These are phyloP conservation scores for Ceratocystis diversiconidia DNA, from an alignment of 2,329 filamentous ascomycete genomes.

Conservation along the genomic window DNA sequence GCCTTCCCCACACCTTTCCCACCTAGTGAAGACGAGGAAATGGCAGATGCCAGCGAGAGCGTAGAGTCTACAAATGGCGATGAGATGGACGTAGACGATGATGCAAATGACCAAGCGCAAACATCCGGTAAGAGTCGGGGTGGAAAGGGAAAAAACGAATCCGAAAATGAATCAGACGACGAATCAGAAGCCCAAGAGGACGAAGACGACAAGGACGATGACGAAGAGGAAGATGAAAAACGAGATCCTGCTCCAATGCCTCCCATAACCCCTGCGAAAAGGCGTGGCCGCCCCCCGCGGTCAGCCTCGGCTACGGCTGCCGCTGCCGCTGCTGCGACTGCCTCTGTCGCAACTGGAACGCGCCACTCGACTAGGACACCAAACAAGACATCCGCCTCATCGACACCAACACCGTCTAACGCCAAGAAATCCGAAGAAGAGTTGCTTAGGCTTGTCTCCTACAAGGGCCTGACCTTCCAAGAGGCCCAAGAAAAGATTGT, in stretches of 20 bases:
- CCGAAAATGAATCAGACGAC: slow-evolving; percentile 24
- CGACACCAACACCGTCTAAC: slow-evolving; percentile 10
- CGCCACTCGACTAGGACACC: slow-evolving; percentile 16
- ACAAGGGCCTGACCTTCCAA: slow-evolving; percentile 63
- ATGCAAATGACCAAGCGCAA: slow-evolving; percentile 19
- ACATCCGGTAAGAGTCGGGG: not conserved
- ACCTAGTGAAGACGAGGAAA: slow-evolving; percentile 31
- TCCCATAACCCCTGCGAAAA: slow-evolving; percentile 9
- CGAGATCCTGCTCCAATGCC: slow-evolving; percentile 5
- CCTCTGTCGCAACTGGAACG: not conserved
- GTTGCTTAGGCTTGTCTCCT: slow-evolving; percentile 35
- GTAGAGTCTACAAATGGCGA: slow-evolving; percentile 17
- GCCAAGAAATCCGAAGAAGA: slow-evolving; percentile 25
- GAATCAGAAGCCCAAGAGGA: slow-evolving; percentile 24
- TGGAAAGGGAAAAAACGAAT: slow-evolving; percentile 23
- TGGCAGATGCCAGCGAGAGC: slow-evolving; percentile 24
- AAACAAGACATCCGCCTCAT: slow-evolving; percentile 7
- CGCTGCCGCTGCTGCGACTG: not conserved
- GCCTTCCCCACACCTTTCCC: slow-evolving; percentile 62
- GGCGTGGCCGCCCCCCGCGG: slow-evolving; percentile 15
- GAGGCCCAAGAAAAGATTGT: slow-evolving; percentile 77
- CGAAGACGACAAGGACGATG: slow-evolving; percentile 24
- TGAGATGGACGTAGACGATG: slow-evolving; percentile 20
- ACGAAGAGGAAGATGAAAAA: slow-evolving; percentile 23
- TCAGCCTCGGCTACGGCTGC: not conserved